Evolutionary conservation across 2,329 filamentous ascomycete species (phyloP), one percentile per base, ranked within the genome.

Genomic region (Fusarium denticulatum): DNA sequence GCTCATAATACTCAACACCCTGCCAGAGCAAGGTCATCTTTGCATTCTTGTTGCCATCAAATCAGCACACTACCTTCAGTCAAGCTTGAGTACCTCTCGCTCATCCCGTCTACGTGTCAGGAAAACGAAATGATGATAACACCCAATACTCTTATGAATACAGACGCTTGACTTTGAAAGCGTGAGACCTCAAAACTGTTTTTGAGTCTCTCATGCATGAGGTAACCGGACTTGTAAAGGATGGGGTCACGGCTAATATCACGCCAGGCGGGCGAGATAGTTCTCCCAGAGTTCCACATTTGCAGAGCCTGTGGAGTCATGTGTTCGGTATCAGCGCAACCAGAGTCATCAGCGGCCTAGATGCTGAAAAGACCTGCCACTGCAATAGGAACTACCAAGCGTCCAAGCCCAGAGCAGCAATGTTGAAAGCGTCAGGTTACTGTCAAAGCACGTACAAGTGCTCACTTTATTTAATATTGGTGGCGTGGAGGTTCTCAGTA

Each of bases 31-130:
- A 42, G 22, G n/a, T 16, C 9, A 42, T 16, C 9, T 42, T 43
- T 43, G n/a, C 40, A 18, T 43, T 24, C 10, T 24, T 43, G 6
- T 12, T 24, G 5, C 40, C 14, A 24, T 42, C 0, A 16, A 24
- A 24, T 24, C n/a, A 43, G 40, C 40, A 39, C 20, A 43, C 15
- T 43, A 43, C 40, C 10, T 43, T 8, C 0, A 15, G 10, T 18
- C 6, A 24, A 43, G 40, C n/a, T 43, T 3, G n/a, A 18, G 15
- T 24, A 3, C 14, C n/a, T 24, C 40, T 22, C 37, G 15, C 22
- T 24, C 15, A 43, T 43, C 14, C 14, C 4, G 6, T 5, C 6
- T 18, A 43, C 10, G 0, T 2, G 10, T 7, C 40, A 24, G n/a
- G n/a, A 8, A 24, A 18, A 8, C 15, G 15, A 43, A 24, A 24